These are phyloP conservation scores for Porodaedalea pini DNA, from an alignment of 1,284 basidiomycete genomes.

Conservation along the genomic window DNA sequence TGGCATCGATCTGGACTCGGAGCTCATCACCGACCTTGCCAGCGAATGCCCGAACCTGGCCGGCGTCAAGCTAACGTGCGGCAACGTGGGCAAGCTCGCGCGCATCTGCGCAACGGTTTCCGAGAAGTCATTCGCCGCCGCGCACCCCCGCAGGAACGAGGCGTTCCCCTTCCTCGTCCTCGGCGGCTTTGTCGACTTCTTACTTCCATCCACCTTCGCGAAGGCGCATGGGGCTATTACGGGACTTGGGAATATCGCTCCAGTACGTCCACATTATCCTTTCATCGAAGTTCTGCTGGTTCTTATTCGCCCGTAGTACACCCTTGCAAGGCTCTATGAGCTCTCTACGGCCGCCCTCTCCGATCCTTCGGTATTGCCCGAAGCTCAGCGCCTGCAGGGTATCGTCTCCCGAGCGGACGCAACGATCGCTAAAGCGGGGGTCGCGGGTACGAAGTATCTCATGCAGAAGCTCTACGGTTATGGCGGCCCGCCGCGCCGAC, in stretches of 20 bases:
- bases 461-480: constrained; percentile 74
- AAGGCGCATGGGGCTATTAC: constrained; percentile 55
- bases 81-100: constrained; percentile 86
- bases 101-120: constrained; percentile 72
- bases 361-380: constrained; percentile 55
- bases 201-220: constrained; percentile 45
- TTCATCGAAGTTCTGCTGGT: constrained; percentile 13
- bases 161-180: constrained; percentile 62
- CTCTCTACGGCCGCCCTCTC: constrained; percentile 52
- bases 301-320: constrained; percentile 39
- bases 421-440: constrained; percentile 74
- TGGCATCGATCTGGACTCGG: constrained; percentile 84
- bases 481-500: constrained; percentile 70
- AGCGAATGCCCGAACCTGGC: constrained; percentile 66
- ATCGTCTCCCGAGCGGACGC: constrained; percentile 78
- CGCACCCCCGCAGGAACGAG: constrained; percentile 62
- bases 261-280: constrained; percentile 27
- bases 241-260: constrained; percentile 52
- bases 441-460: constrained; percentile 80
- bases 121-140: constrained; percentile 49
- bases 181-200: constrained; percentile 55
- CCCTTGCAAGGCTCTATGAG: constrained; percentile 61
- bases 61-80: constrained; percentile 89
- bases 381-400: constrained; percentile 76
- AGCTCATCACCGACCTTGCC: constrained; percentile 79